Evolutionary conservation across 176 grass and related monocot species (phyloP).

Genomic region (Tillandsia fasciculata): DNA sequence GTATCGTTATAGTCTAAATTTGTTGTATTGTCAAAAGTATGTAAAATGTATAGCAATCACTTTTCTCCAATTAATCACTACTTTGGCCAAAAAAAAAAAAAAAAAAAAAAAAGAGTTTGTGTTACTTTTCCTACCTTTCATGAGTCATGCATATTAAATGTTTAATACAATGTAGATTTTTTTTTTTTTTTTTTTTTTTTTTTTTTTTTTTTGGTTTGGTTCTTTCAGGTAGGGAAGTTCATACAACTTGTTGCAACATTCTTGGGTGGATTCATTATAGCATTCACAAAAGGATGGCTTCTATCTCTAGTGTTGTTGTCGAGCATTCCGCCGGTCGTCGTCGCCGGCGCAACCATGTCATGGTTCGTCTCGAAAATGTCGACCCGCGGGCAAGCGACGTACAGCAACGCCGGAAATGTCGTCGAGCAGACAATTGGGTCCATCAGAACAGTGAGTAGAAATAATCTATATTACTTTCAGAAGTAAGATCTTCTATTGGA

Average conservation of each 20-base stretch:
- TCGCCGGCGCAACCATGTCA: constrained; percentile 47
- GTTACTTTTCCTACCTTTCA: too few relatives aligned
- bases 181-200: constrained; percentile 1
- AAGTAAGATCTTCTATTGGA: background rate
- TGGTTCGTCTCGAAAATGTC: constrained; percentile 53
- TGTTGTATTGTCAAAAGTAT: too few relatives aligned
- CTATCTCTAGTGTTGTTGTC: constrained; percentile 78
- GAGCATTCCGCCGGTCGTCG: constrained; percentile 50
- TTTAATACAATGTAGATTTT: background rate
- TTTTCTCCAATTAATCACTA: too few relatives aligned
- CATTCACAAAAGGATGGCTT: constrained; percentile 77
- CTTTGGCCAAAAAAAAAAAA: too few relatives aligned
- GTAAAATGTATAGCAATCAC: too few relatives aligned
- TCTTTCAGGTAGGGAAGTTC: constrained; percentile 66
- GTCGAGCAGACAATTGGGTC: constrained; percentile 63
- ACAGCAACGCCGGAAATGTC: constrained; percentile 57
- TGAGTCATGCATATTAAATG: too few relatives aligned
- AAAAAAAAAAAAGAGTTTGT: too few relatives aligned
- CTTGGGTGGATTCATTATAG: constrained; percentile 65
- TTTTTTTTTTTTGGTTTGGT: background rate
- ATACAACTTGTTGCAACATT: constrained; percentile 65
- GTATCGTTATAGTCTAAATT: too few relatives aligned
- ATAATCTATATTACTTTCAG: constrained; percentile 8
- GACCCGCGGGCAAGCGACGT: constrained; percentile 42
- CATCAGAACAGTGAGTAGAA: constrained; percentile 66